Conservation (phyloP, 2,329 filamentous ascomycete species). For the Colletotrichum sp. region DNA sequence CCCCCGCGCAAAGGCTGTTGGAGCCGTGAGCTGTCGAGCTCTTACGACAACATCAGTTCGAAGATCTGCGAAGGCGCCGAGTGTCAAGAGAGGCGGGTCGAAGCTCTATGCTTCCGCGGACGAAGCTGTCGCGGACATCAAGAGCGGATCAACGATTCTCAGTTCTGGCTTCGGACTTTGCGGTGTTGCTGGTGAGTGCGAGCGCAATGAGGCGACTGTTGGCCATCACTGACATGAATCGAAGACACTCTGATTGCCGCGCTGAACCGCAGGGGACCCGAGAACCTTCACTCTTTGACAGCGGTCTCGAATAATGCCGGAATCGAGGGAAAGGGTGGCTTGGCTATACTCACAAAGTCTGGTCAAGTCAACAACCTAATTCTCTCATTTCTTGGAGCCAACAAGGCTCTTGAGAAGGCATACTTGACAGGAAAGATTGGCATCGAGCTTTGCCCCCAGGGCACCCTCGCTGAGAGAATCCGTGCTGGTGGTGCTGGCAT, state of each 20-base stretch:
- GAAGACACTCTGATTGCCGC: conserved; percentile 74
- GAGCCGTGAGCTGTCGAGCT: conserved; percentile 1
- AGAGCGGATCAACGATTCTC: conserved; percentile 72
- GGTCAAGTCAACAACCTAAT: conserved; percentile 77
- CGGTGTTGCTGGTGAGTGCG: conserved; percentile 67
- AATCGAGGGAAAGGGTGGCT: conserved; percentile 68
- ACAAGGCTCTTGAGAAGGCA: conserved; percentile 76
- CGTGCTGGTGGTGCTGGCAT: conserved; percentile 78
- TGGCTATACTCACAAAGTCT: conserved; percentile 70
- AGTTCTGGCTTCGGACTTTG: conserved; percentile 86
- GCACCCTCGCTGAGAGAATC: conserved; percentile 74
- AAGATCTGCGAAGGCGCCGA: conserved; percentile 12
- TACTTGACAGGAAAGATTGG: conserved; percentile 77
- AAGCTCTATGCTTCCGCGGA: conserved; percentile 63
- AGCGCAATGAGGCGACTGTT: neutral
- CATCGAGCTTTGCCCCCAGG: conserved; percentile 78
- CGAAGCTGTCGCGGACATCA: conserved; percentile 72
- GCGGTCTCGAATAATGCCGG: conserved; percentile 85
- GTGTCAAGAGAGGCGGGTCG: conserved; percentile 37
- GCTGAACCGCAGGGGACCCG: conserved; percentile 63
- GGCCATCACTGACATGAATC: neutral
- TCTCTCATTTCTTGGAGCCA: conserved; percentile 77
- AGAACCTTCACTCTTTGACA: conserved; percentile 70
- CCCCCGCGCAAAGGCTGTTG: conserved; percentile 2
- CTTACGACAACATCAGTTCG: neutral